Conservation (phyloP, 768 basidiomycete species). For the button mushroom (Agaricus bisporus) region DNA sequence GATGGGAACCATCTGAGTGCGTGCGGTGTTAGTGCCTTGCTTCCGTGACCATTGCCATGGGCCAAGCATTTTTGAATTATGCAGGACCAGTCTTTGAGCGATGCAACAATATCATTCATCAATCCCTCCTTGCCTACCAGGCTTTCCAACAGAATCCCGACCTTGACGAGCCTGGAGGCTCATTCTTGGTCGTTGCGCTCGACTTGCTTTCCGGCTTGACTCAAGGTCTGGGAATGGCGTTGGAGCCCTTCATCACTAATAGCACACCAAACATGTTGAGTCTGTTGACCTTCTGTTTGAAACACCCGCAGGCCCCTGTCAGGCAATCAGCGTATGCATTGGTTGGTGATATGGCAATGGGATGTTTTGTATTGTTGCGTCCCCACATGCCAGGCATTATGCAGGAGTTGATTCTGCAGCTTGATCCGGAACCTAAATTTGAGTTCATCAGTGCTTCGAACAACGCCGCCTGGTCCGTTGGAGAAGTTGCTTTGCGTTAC, state of each 20-base stretch:
- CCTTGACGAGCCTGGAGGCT: conserved; percentile 91
- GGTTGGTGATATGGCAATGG: conserved; percentile 96
- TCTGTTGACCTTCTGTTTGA: conserved; percentile 82
- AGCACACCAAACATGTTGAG: conserved; percentile 75
- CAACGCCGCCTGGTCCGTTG: conserved; percentile 99
- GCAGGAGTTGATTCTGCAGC: conserved; percentile 82
- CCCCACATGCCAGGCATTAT: conserved; percentile 87
- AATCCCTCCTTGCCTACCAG: conserved; percentile 79
- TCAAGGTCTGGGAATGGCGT: conserved; percentile 79
- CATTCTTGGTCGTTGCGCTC: conserved; percentile 97
- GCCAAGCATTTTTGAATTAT: conserved; percentile 81
- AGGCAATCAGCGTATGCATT: conserved; percentile 98
- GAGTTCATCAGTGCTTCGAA: conserved; percentile 97
- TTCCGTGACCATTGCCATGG: conserved; percentile 95
- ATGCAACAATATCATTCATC: conserved; percentile 81
- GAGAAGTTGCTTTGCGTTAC: conserved; percentile 92
- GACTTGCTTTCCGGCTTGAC: conserved; percentile 94
- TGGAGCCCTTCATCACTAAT: conserved; percentile 66
- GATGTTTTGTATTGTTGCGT: conserved; percentile 81
- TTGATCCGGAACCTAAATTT: conserved; percentile 87
- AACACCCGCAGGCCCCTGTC: conserved; percentile 93
- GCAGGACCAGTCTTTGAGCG: conserved; percentile 90
- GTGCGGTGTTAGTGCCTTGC: conserved; percentile 77
- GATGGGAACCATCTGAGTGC: conserved; percentile 3
- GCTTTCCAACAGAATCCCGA: conserved; percentile 85